Evolutionary conservation across 345 rosid genomes (phyloP), one percentile per base, ranked within the genome.

Genomic region (Populus simonii): DNA sequence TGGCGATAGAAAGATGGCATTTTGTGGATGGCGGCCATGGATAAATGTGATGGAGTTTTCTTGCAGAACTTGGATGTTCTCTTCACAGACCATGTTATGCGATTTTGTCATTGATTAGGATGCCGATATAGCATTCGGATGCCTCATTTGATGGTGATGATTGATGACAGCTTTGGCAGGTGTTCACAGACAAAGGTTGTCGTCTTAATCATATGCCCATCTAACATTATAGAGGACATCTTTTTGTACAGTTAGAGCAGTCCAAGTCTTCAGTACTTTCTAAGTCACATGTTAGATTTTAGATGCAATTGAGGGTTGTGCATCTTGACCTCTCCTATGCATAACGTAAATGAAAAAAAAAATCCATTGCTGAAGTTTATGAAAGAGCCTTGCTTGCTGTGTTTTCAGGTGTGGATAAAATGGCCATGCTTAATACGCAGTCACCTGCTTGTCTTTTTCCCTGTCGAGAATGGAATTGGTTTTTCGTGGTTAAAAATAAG

Each of bases 161-260:
- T 10, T 15, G 61, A n/a, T 35, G 69, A 25, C 41, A n/a, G 68
- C 53, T 23, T 17, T 39, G 29, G 38, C 15, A n/a, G 71, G 36
- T 22, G 18, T 18, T 20, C 7, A 2, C 33, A 4, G 43, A 27
- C 61, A 18, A 45, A 15, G 59, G 31, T 70, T 23, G 75, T 71
- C 70, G 57, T 77, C 47, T 31, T 77, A 20, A 39, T 39, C 49
- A 45, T 15, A 12, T 25, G 33, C 39, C 8, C 20, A 29, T 57
- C 41, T 43, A 39, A 35, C 45, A 59, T 67, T 27, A 17, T 1
- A 6, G 71, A 6, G 74, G 49, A 36, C 59, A 69, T 51, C 62
- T 18, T 29, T 9, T 22, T 68, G 78, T 79, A 76, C 55, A 83
- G 80, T 65, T 73, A 59, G 69, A 61, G 47, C 41, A 43, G 55